phyloP scores from a whole-genome alignment of 2,329 filamentous ascomycete genomes.

The Mycosphaerella arachidis region DNA sequence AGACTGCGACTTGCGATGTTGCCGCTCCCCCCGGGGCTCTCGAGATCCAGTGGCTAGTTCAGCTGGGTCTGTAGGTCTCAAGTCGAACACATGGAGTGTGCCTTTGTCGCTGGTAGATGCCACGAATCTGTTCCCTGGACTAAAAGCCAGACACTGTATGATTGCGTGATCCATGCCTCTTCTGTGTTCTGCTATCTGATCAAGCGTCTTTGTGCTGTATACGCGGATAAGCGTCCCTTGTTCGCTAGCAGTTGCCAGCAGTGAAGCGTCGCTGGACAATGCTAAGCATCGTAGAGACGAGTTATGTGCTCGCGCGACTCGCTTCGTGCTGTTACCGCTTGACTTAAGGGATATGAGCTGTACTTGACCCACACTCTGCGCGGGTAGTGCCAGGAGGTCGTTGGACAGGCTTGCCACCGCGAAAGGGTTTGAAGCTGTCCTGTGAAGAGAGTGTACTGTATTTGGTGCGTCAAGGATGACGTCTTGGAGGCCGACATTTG shows the following conservation, averaged over 20 bases:
- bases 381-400: conserved; percentile 75
- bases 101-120: conserved; percentile 96
- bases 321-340: conserved; percentile 67
- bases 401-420: conserved; percentile 75
- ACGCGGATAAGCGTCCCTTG: conserved; percentile 87
- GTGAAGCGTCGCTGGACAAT: conserved; percentile 71
- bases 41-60: conserved; percentile 1
- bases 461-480: conserved; percentile 24
- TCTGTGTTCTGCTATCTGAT: conserved; percentile 76
- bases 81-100: conserved; percentile 89
- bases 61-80: conserved; percentile 52
- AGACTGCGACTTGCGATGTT: conserved; percentile 22
- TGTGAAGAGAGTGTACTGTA: conserved; percentile 57
- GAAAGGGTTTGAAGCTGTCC: conserved; percentile 78
- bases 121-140: conserved; percentile 70
- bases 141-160: conserved; percentile 85
- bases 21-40: conserved; percentile 7
- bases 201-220: conserved; percentile 74
- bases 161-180: conserved; percentile 83
- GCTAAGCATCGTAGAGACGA: conserved; percentile 72
- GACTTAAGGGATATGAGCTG: conserved; percentile 71
- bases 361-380: conserved; percentile 81
- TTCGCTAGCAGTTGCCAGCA: conserved; percentile 87
- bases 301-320: conserved; percentile 87
- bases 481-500: background rate